phyloP scores from a whole-genome alignment of 768 basidiomycete genomes.

The Suillus placidus region DNA sequence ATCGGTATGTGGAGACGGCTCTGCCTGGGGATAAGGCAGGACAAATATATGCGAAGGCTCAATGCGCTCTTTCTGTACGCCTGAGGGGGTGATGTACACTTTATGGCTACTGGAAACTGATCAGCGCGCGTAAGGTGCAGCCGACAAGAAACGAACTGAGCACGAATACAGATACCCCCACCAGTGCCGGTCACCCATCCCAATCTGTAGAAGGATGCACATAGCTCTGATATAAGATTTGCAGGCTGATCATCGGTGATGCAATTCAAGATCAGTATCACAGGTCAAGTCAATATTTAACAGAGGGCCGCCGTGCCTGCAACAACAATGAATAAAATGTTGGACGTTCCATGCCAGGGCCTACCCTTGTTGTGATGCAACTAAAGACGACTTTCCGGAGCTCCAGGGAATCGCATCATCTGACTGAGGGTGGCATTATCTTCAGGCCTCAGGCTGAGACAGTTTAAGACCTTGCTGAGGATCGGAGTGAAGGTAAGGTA shows the following conservation, averaged over 20 bases:
- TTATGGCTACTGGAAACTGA: constrained; percentile 50
- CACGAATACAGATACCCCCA: constrained; percentile 75
- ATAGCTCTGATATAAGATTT: constrained; percentile 88
- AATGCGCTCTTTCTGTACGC: constrained; percentile 90
- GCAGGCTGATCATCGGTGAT: constrained; percentile 60
- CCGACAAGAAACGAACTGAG: constrained; percentile 47
- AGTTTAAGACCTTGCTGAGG: no score
- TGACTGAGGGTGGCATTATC: constrained; percentile 31
- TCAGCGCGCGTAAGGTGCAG: background rate
- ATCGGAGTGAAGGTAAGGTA: no score
- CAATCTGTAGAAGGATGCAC: constrained; percentile 79
- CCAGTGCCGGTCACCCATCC: constrained; percentile 95
- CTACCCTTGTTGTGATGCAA: no score
- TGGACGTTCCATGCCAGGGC: no score
- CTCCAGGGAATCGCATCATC: no score
- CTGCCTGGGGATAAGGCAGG: constrained; percentile 71
- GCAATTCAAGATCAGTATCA: constrained; percentile 4
- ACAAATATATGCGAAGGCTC: constrained; percentile 85
- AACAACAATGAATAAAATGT: no score
- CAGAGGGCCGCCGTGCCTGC: constrained; percentile 31
- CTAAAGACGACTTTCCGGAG: no score
- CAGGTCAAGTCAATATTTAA: background rate
- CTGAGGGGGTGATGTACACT: constrained; percentile 85
- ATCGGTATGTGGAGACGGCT: constrained; percentile 63
- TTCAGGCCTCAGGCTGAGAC: constrained; percentile 1